phyloP scores from a whole-genome alignment of 2,329 filamentous ascomycete genomes.

The Aspergillus udagawae region DNA sequence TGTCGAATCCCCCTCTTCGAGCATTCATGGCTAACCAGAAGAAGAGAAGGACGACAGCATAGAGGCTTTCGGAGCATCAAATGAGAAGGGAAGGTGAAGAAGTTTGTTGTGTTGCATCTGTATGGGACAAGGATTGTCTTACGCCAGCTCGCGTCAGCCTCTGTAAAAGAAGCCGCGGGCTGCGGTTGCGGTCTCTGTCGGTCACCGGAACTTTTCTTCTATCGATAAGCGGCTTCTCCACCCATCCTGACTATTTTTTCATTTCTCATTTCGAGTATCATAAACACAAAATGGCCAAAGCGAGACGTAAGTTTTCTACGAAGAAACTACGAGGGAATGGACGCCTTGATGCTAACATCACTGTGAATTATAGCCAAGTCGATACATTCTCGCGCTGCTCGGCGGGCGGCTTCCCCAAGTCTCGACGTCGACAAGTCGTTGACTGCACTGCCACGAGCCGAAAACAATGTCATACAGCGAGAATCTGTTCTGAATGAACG shows the following conservation, averaged over 20 bases:
- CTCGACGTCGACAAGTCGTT: conserved; percentile 51
- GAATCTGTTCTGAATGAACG: conserved; percentile 49
- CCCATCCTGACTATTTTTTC: conserved; percentile 2
- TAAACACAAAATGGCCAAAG: conserved; percentile 36
- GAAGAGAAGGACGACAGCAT: conserved; percentile 14
- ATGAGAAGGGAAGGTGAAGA: conserved; percentile 10
- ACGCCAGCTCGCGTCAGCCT: not conserved
- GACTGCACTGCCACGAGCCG: conserved; percentile 39
- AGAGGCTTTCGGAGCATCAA: conserved; percentile 14
- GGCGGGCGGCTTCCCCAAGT: conserved; percentile 54
- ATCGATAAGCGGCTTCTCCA: conserved; percentile 34
- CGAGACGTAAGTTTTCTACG: conserved; percentile 23
- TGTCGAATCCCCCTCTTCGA: conserved; percentile 28
- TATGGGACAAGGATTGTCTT: not conserved
- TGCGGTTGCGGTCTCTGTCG: conserved; percentile 25
- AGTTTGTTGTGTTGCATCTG: conserved; percentile 11
- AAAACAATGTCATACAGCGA: conserved; percentile 35
- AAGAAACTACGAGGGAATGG: not conserved
- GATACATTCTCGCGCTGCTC: conserved; percentile 55
- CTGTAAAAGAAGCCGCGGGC: conserved; percentile 10
- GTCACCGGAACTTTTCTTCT: conserved; percentile 28
- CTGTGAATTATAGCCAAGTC: conserved; percentile 42
- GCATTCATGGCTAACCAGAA: conserved; percentile 33
- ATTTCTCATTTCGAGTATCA: conserved; percentile 8
- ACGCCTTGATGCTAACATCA: conserved; percentile 3